Base-by-base conservation (phyloP, 2,329 filamentous ascomycete genomes). In the Trichoderma arundinaceum region DNA sequence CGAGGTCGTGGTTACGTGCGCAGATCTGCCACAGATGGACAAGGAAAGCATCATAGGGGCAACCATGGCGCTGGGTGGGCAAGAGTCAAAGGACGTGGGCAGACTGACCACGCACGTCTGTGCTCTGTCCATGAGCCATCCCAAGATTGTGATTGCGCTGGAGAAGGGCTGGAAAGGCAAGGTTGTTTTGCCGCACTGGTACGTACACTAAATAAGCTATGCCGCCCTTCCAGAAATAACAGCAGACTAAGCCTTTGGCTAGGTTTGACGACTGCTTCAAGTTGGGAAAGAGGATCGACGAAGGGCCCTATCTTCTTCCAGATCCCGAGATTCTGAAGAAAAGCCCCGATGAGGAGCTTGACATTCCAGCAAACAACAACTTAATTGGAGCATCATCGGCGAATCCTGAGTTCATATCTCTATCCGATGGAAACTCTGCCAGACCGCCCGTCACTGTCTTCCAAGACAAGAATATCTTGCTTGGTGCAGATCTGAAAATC, bases 261-360 rank as follows among this genome's bases (percentile, higher is more conserved):
- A 94, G 91, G 93, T 97, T 99, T 74, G 94, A 98, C 72, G 94
- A 97, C 75, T 99, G 95, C 78, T 86, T 99, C 71, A 95, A 92
- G 77, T 86, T 99, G 33, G 94, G 94, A 57, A 94, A 92, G 77
- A 88, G 92, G 66, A 97, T 99, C 71, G 90, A 92, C 71, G 95
- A 99, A 76, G 81, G 83, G 7, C 95, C 95, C 0, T 99, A 99
- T 74, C 80, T 87, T 19, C 83, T 98, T 1, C 95, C 95, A 1
- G 84, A 98, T 69, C 91, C 95, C 1, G 92, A 96, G 69, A 91
- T 96, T 39, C 81, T 97, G n/a, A 83, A 81, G 44, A 82, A 81
- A 49, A 79, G 81, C 7, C 79, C 85, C 19, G 82, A 88, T 66
- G 84, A 86, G 56, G 78, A 82, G 3, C 78, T 90, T 58, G 80